Evolutionary conservation across 2,329 filamentous ascomycete genomes (phyloP).

Genomic region (Talaromyces islandicus): DNA sequence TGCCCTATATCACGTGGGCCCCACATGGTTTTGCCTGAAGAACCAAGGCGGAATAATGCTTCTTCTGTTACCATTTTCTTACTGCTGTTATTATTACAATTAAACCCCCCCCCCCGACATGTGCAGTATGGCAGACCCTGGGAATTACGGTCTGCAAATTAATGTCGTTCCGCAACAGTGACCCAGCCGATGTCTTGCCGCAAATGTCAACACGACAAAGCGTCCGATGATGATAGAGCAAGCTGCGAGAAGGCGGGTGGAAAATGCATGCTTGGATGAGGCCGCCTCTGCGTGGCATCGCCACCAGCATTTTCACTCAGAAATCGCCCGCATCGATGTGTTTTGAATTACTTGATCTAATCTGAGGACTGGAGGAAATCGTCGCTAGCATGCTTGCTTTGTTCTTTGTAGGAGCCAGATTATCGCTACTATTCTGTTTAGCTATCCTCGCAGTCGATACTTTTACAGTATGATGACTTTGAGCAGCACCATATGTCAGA

Average conservation of each 20-base stretch:
- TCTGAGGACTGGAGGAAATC: conserved; percentile 40
- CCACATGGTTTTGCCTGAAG: neutral
- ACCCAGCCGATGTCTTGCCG: neutral
- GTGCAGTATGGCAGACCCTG: neutral
- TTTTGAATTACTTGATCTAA: conserved; percentile 57
- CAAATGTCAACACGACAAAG: neutral
- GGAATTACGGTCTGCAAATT: neutral
- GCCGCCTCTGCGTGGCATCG: conserved; percentile 16
- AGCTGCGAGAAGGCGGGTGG: conserved; percentile 15
- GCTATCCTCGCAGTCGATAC: no score
- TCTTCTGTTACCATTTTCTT: neutral
- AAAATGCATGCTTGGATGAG: conserved; percentile 18
- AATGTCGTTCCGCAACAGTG: neutral
- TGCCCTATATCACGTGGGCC: neutral
- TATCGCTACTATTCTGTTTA: no score
- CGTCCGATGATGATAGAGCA: conserved; percentile 31
- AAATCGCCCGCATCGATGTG: conserved; percentile 32
- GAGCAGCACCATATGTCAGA: no score
- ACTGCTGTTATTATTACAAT: no score
- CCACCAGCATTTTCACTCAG: conserved; percentile 7
- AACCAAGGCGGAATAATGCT: neutral
- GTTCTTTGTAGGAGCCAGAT: neutral
- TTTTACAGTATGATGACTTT: no score
- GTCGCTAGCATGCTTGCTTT: neutral
- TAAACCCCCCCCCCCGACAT: neutral